These are phyloP conservation scores for Lentinula sp. DNA, from an alignment of 768 basidiomycete species.

Conservation along the genomic window DNA sequence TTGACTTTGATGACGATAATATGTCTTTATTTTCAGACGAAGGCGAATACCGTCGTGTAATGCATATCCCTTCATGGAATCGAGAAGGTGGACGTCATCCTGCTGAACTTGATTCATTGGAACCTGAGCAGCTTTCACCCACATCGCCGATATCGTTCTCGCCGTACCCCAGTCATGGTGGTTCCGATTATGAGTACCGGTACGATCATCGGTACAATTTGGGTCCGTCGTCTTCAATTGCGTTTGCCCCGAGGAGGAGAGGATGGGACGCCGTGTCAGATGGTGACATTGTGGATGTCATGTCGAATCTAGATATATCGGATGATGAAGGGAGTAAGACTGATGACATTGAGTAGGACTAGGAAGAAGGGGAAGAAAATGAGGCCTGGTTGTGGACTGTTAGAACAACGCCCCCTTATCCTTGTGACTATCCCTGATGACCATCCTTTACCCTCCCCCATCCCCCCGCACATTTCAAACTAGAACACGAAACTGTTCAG, in stretches of 20 bases:
- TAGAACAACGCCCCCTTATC: neutral
- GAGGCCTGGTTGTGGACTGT: neutral
- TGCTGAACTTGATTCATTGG: neutral
- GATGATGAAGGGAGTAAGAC: neutral
- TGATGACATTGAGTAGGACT: neutral
- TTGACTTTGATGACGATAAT: neutral
- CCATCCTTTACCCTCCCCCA: no score
- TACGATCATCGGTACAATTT: neutral
- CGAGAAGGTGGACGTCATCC: neutral
- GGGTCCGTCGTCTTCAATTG: neutral
- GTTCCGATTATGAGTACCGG: neutral
- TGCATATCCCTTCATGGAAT: neutral
- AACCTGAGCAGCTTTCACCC: neutral
- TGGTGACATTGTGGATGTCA: neutral
- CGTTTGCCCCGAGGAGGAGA: neutral
- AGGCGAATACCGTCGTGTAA: neutral
- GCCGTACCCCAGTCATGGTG: neutral
- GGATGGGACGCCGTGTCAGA: neutral
- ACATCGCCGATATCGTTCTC: conserved; percentile 1
- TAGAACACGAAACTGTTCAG: no score
- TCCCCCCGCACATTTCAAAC: no score
- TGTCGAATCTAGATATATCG: neutral
- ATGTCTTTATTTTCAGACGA: neutral
- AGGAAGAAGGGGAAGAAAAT: neutral
- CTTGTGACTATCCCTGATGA: neutral